These are phyloP conservation scores for Lupinus albus DNA, from an alignment of 306 rosid species.

Conservation along the genomic window DNA sequence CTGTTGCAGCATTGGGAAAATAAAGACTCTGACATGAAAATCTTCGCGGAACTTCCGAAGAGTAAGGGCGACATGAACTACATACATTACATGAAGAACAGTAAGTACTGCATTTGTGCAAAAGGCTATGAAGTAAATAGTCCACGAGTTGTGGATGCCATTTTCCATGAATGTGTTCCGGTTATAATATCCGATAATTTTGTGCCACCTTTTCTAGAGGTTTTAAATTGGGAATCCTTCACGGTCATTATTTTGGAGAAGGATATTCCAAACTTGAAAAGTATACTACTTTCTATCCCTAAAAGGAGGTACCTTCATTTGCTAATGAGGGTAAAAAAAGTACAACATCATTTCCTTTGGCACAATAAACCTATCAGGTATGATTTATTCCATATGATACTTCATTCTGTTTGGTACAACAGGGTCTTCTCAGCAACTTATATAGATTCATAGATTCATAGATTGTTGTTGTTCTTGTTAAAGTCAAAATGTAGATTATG, in stretches of 20 bases:
- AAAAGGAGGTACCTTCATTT: constrained; percentile 55
- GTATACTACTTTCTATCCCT: constrained; percentile 70
- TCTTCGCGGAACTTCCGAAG: constrained; percentile 59
- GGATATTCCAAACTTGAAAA: constrained; percentile 79
- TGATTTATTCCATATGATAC: constrained; percentile 86
- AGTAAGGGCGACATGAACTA: constrained; percentile 61
- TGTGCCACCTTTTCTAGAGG: constrained; percentile 79
- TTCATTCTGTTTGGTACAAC: constrained; percentile 87
- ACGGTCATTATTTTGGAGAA: constrained; percentile 78
- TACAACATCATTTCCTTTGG: constrained; percentile 87
- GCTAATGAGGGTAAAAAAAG: constrained; percentile 73
- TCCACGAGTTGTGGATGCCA: constrained; percentile 88
- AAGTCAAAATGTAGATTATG: too few species aligned
- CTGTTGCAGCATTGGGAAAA: constrained; percentile 78
- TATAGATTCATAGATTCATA: too few species aligned
- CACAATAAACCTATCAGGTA: constrained; percentile 68
- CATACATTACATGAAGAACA: constrained; percentile 73
- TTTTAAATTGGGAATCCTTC: constrained; percentile 83
- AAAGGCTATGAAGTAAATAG: constrained; percentile 91
- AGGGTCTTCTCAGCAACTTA: constrained; percentile 50
- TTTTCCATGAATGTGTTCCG: constrained; percentile 77
- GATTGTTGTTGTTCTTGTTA: too few species aligned
- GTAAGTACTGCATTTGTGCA: constrained; percentile 90
- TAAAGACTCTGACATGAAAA: constrained; percentile 92
- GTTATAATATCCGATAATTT: constrained; percentile 89